Conservation (phyloP, 169 alveolate genomes). For the Theileria sp. region DNA sequence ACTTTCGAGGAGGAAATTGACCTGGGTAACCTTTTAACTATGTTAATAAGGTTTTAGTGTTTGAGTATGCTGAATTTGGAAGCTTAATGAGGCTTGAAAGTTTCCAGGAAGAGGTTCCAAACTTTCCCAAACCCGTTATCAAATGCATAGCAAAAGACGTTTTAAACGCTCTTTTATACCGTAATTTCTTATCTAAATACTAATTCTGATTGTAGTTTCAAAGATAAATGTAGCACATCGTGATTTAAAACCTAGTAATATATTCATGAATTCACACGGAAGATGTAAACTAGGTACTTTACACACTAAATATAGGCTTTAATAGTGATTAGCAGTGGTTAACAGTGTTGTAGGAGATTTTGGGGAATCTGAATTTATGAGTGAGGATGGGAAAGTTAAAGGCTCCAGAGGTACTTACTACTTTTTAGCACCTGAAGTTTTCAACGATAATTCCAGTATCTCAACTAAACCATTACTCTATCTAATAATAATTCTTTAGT, state of each 20-base stretch:
- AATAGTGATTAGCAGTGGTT: not conserved
- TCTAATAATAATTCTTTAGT: not conserved
- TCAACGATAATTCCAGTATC: not conserved
- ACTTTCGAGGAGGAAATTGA: slow-evolving; percentile 33
- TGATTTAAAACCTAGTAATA: slow-evolving; percentile 69
- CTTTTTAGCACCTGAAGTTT: slow-evolving; percentile 51
- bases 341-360: slow-evolving; percentile 67
- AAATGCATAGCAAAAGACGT: slow-evolving; percentile 43
- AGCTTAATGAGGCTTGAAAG: slow-evolving; percentile 33
- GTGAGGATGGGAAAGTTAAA: slow-evolving; percentile 24
- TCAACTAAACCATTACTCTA: not conserved
- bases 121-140: slow-evolving; percentile 26
- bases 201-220: slow-evolving; percentile 1
- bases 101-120: slow-evolving; percentile 19
- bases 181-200: slow-evolving; percentile 1
- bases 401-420: slow-evolving; percentile 38
- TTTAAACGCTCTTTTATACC: slow-evolving; percentile 33
- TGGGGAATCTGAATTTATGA: slow-evolving; percentile 61
- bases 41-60: slow-evolving; percentile 8
- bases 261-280: slow-evolving; percentile 63
- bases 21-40: slow-evolving; percentile 15
- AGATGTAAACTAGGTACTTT: slow-evolving; percentile 43
- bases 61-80: slow-evolving; percentile 47
- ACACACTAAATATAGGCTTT: not conserved
- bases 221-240: slow-evolving; percentile 68